phyloP scores from a whole-genome alignment of 441 rosid species.

The Gossypium schwendimanii region DNA sequence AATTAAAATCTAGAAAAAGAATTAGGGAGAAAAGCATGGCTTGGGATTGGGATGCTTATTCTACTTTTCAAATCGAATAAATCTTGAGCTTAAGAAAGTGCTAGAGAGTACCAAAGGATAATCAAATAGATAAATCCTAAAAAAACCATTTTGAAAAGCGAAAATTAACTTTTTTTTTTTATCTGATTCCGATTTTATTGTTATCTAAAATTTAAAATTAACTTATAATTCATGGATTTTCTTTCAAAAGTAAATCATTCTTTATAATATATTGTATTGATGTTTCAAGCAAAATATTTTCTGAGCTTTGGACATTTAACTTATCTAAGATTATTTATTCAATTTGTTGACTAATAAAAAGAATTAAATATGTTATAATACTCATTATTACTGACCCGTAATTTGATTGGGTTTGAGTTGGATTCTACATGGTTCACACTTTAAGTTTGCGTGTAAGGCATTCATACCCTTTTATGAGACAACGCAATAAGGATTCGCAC shows the following conservation, averaged over 20 bases:
- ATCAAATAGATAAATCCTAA: not conserved
- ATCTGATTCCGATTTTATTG: no score
- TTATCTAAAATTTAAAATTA: no score
- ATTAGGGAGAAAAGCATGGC: constrained; percentile 18
- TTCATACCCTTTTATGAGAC: no score
- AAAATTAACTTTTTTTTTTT: no score
- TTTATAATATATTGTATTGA: not conserved
- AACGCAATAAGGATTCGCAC: no score
- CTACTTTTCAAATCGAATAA: constrained; percentile 6
- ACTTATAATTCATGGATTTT: not conserved
- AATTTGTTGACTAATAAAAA: no score
- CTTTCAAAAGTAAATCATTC: not conserved
- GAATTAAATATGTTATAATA: no score
- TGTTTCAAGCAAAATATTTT: not conserved
- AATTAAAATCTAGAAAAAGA: not conserved
- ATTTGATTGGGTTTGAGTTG: no score
- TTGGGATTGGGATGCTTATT: constrained; percentile 15
- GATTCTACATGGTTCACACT: no score
- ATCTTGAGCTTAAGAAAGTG: constrained; percentile 6
- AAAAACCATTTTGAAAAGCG: not conserved
- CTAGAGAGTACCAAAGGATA: constrained; percentile 10
- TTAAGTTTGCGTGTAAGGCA: no score
- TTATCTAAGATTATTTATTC: not conserved
- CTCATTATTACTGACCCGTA: no score
- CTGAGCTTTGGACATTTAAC: not conserved